Evolutionary conservation across 2,329 filamentous ascomycete species (phyloP).

Genomic region (Phaeosphaeriaceae sp.): DNA sequence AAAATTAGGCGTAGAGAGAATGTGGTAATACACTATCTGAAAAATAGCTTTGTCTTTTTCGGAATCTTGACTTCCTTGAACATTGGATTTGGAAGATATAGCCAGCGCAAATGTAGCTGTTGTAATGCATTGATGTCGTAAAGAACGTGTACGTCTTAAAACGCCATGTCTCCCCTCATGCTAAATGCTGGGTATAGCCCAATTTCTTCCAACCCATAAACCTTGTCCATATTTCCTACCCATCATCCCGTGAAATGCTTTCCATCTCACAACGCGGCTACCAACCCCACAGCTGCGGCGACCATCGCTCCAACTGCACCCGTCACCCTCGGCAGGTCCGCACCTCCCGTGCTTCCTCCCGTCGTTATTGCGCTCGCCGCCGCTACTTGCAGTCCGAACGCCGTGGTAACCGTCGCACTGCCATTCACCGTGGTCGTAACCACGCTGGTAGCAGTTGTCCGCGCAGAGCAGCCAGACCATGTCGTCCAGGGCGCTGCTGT

Average conservation of each 20-base stretch:
- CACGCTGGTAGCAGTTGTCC: slow-evolving; percentile 40
- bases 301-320: slow-evolving; percentile 22
- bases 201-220: not conserved
- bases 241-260: no score
- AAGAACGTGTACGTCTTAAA: not conserved
- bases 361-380: slow-evolving; percentile 23
- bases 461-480: slow-evolving; percentile 42
- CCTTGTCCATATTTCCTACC: no score
- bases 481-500: slow-evolving; percentile 46
- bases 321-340: slow-evolving; percentile 24
- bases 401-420: slow-evolving; percentile 26
- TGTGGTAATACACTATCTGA: no score
- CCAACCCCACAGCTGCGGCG: slow-evolving; percentile 30
- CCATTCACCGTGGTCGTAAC: slow-evolving; percentile 39
- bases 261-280: slow-evolving; percentile 26
- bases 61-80: no score
- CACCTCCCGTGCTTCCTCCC: slow-evolving; percentile 1
- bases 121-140: not conserved
- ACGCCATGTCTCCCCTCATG: not conserved
- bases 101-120: no score
- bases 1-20: no score
- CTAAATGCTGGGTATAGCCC: not conserved
- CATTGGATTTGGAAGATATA: no score
- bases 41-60: no score
- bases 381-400: slow-evolving; percentile 43